Evolutionary conservation across 164 flowering plant genomes (phyloP).

Genomic region (Santalum album): DNA sequence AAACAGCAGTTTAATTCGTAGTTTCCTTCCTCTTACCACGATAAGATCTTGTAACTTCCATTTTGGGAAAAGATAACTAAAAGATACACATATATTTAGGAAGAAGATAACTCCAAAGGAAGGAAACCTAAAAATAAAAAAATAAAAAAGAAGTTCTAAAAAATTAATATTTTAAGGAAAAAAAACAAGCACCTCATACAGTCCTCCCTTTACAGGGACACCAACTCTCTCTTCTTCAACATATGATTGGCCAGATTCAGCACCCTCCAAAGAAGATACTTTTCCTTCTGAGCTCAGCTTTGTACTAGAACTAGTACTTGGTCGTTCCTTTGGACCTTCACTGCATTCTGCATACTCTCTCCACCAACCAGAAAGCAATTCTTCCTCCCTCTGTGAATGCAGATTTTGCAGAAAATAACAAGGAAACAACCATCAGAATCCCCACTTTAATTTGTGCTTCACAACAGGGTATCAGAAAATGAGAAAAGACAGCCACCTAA

Average conservation of each 20-base stretch:
- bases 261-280: slow-evolving; percentile 22
- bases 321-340: slow-evolving; percentile 62
- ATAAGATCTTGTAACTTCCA: too few relatives aligned
- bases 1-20: too few relatives aligned
- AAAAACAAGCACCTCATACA: slow-evolving; percentile 63
- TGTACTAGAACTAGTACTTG: slow-evolving; percentile 18
- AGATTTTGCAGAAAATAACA: slow-evolving; percentile 1
- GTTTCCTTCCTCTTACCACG: too few relatives aligned
- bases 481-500: too few relatives aligned
- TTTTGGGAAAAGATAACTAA: too few relatives aligned
- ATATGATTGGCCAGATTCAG: slow-evolving; percentile 24
- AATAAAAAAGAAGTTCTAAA: background rate
- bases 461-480: too few relatives aligned
- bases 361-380: slow-evolving; percentile 92
- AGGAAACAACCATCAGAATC: background rate
- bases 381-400: slow-evolving; percentile 72
- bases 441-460: background rate
- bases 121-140: background rate
- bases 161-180: background rate
- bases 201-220: slow-evolving; percentile 96
- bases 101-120: too few relatives aligned
- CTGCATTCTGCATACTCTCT: slow-evolving; percentile 95
- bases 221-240: slow-evolving; percentile 95
- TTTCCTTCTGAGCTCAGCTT: slow-evolving; percentile 18
- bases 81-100: too few relatives aligned